A percentile compares a stretch with the other conserved stretches of the same genome.
Conservation (phyloP, 2,329 filamentous ascomycete genomes). For the Pseudocercospora macadamiae region DNA sequence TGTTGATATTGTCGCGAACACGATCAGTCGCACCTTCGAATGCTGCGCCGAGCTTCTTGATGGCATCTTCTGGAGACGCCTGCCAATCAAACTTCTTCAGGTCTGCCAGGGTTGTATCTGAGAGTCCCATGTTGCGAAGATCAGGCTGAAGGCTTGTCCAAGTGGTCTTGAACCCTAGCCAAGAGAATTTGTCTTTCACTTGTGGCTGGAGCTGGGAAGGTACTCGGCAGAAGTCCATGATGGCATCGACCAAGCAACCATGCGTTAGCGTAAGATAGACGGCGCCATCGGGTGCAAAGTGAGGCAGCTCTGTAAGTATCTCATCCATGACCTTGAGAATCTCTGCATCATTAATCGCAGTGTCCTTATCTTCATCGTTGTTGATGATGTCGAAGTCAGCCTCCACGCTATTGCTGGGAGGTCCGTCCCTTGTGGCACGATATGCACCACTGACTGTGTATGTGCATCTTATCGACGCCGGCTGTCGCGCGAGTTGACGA, state of each 20-base stretch:
- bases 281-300: slow-evolving; percentile 54
- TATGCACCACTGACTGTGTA: slow-evolving; percentile 90
- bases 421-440: slow-evolving; percentile 76
- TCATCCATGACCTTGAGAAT: slow-evolving; percentile 94
- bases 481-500: slow-evolving; percentile 74
- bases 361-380: slow-evolving; percentile 69
- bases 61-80: slow-evolving; percentile 72
- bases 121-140: slow-evolving; percentile 79
- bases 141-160: slow-evolving; percentile 85
- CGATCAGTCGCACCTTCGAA: slow-evolving; percentile 53
- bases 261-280: slow-evolving; percentile 93
- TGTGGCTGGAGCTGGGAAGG: slow-evolving; percentile 67
- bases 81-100: slow-evolving; percentile 89
- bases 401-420: slow-evolving; percentile 81
- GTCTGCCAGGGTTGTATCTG: slow-evolving; percentile 88
- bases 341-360: slow-evolving; percentile 89
- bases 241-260: slow-evolving; percentile 78
- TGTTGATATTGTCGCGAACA: slow-evolving; percentile 30
- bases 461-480: slow-evolving; percentile 69
- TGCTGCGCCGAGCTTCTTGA: slow-evolving; percentile 62
- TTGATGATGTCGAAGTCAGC: slow-evolving; percentile 98
- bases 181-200: slow-evolving; percentile 82
- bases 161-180: slow-evolving; percentile 73
- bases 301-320: slow-evolving; percentile 70
- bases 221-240: slow-evolving; percentile 90